These are phyloP conservation scores for Cornus kousa DNA, from an alignment of 148 eudicot genomes.

Conservation along the genomic window DNA sequence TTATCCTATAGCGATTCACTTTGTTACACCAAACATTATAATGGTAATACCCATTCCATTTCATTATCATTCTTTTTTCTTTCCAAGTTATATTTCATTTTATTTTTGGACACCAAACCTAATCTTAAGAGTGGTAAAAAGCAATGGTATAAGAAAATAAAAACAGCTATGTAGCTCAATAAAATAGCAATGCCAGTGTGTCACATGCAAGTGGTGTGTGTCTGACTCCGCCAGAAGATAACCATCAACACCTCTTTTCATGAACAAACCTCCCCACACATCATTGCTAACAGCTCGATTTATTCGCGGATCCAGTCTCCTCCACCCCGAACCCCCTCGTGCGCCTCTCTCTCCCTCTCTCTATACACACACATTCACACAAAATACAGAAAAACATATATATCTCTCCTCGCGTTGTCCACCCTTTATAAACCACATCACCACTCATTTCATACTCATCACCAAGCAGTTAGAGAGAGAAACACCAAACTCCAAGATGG, in stretches of 20 bases:
- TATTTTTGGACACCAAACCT: no score
- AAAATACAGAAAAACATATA: no score
- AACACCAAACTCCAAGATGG: slow-evolving; percentile 36
- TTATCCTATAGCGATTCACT: no score
- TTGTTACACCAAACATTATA: no score
- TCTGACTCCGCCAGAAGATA: neutral
- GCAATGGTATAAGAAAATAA: no score
- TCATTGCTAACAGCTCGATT: slow-evolving; percentile 9
- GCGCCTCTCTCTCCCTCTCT: neutral
- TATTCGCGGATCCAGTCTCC: slow-evolving; percentile 28
- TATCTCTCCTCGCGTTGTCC: neutral
- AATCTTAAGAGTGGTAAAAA: no score
- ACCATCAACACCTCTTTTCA: neutral
- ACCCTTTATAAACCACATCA: slow-evolving; percentile 12
- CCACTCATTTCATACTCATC: neutral
- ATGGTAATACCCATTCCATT: no score
- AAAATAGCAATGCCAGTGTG: neutral
- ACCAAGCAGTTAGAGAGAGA: neutral
- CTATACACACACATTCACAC: neutral
- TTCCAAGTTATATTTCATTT: no score
- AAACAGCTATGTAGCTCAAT: neutral
- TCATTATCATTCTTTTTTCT: no score
- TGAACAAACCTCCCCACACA: neutral
- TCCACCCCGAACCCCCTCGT: slow-evolving; percentile 8
- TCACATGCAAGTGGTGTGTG: neutral